A percentile compares a stretch with the other conserved stretches of the same genome.
Evolutionary conservation across 2,329 filamentous ascomycete genomes (phyloP).

Genomic region (Cladosporium halotolerans): DNA sequence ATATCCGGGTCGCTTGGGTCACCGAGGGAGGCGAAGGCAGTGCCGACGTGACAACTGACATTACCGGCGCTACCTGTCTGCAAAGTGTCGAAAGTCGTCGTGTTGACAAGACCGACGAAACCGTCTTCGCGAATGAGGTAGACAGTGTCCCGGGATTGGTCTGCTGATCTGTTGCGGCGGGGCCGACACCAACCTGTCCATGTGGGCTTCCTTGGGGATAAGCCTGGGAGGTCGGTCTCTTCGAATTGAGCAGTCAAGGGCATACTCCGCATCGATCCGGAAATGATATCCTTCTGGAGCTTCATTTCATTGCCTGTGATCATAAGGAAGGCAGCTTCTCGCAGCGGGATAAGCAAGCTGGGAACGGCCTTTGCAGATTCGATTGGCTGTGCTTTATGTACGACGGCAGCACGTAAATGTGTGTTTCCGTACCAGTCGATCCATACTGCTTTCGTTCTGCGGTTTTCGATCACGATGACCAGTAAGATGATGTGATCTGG

Average conservation of each 20-base stretch:
- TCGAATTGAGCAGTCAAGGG: not conserved
- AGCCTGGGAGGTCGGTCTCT: constrained; percentile 15
- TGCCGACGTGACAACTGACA: constrained; percentile 68
- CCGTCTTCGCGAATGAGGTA: constrained; percentile 89
- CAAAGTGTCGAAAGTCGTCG: constrained; percentile 49
- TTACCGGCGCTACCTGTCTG: constrained; percentile 53
- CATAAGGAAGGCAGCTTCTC: constrained; percentile 37
- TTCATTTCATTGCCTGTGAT: constrained; percentile 33
- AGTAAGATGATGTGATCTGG: constrained; percentile 67
- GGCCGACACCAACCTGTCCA: constrained; percentile 86
- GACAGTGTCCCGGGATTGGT: constrained; percentile 64
- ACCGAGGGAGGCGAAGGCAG: constrained; percentile 66
- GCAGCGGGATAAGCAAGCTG: constrained; percentile 36
- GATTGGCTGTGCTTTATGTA: constrained; percentile 23
- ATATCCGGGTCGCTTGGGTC: constrained; percentile 63
- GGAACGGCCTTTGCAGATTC: constrained; percentile 22
- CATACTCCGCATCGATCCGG: constrained; percentile 27
- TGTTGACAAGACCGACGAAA: constrained; percentile 64
- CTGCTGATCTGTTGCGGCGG: constrained; percentile 57
- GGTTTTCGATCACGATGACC: constrained; percentile 47
- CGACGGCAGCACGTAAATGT: constrained; percentile 17
- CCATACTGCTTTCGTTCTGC: constrained; percentile 35
- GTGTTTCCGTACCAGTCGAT: constrained; percentile 27
- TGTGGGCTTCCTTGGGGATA: constrained; percentile 21
- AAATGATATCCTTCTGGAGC: constrained; percentile 35